Base-by-base conservation (phyloP, 2,329 filamentous ascomycete species). In the Penicillium digitatum region DNA sequence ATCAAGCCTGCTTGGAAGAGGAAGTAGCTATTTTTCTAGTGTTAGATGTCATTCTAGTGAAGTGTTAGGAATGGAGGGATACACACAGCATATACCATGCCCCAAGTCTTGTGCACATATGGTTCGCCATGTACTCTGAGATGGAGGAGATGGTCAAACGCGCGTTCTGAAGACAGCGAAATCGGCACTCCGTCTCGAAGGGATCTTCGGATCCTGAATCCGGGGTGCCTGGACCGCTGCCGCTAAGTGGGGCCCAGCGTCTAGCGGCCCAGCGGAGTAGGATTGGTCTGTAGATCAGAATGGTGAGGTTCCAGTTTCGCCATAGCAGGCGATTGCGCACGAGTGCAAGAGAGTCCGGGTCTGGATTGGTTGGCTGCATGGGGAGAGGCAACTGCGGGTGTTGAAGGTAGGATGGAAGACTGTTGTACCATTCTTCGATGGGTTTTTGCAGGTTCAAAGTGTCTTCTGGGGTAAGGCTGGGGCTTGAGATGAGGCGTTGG, bases 1-100 rank as follows among this genome's bases (percentile, higher is more conserved):
- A 77, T 75, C 3, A 77, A 59, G 22, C 70, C 73, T 14, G 75
- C 75, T 64, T 78, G 75, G 65, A 78, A 78, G 37, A 78, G 69
- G 58, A 77, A 77, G 61, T 77, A 76, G 11, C 69, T 70, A 40
- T 27, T 26, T 56, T 45, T 39, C 40, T 37, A 0, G 35, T 29
- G 31, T 58, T 50, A 61, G 51, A 45, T 20, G 11, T 34, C 12
- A 11, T 26, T 44, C 26, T 3, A 10, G 35, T 14, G 12, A 9
- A 16, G 26, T 32, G 29, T 5, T 11, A 11, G n/a, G 20, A 32
- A 22, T 22, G 7, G 27, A 9, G 29, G 12, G 24, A 45, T 34
- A 65, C 68, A 37, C 68, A 73, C 68, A 78, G 66, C 64, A 76
- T 74, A 57, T 78, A 77, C 75, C 74, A 77, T 43, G 70, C 72